Conservation (phyloP, 75 land plant species). For the Azolla pinnata region DNA sequence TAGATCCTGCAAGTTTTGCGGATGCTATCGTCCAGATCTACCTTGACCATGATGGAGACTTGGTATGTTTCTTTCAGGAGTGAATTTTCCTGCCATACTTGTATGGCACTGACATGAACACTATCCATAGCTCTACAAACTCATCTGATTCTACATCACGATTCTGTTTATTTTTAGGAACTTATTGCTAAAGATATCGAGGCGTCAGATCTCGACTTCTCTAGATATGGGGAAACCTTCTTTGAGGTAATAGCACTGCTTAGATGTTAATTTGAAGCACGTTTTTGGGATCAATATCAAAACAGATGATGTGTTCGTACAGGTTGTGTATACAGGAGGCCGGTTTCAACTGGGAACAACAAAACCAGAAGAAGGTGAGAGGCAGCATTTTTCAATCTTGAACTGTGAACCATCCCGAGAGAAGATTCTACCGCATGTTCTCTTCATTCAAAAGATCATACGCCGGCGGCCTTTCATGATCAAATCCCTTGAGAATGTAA, state of each 20-base stretch:
- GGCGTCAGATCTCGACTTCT: slow-evolving; percentile 88
- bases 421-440: slow-evolving; percentile 71
- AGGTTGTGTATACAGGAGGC: slow-evolving; percentile 91
- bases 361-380: slow-evolving; percentile 91
- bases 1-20: slow-evolving; percentile 90
- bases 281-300: neutral
- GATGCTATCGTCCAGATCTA: slow-evolving; percentile 98
- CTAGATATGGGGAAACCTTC: slow-evolving; percentile 96
- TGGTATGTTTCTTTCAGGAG: slow-evolving; percentile 36
- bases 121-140: too few relatives aligned
- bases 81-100: neutral
- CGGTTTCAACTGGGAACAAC: slow-evolving; percentile 90
- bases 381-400: slow-evolving; percentile 68
- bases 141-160: too few relatives aligned
- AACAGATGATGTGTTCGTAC: slow-evolving; percentile 5
- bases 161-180: slow-evolving; percentile 39
- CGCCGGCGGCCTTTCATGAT: slow-evolving; percentile 82
- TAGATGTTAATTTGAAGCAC: neutral
- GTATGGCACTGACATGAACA: too few relatives aligned
- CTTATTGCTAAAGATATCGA: slow-evolving; percentile 75
- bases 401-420: slow-evolving; percentile 81
- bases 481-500: slow-evolving; percentile 95
- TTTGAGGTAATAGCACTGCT: slow-evolving; percentile 57
- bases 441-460: slow-evolving; percentile 80
- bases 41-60: slow-evolving; percentile 92